Evolutionary conservation across 2,329 filamentous ascomycete genomes (phyloP), one percentile per base, ranked within the genome.

Genomic region (Podosphaera aphanis): DNA sequence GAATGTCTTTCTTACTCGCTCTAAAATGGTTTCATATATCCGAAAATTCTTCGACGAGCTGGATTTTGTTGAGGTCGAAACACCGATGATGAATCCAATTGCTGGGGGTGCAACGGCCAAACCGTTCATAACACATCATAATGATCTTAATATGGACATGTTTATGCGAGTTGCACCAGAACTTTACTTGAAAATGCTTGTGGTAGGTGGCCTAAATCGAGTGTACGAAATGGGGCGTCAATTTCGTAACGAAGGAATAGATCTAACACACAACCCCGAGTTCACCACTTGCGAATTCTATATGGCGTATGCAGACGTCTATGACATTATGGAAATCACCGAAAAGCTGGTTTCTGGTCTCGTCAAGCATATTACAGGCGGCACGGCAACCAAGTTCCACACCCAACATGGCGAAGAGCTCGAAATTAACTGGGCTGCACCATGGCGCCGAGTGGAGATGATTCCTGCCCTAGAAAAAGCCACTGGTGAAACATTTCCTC

Each of bases 261-360:
- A 93, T 61, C 68, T 90, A 44, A 98, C 90, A 6, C 90, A 98
- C 70, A 98, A 95, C 68, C 90, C 83, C 35, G 90, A 98, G 62
- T 98, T 98, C 68, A 98, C 90, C 38, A 93, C 84, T 21, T 83
- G 84, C 62, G 90, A 98, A 63, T 95, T 95, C 66, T 98, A 98
- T 65, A 78, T 82, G 73, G 88, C 90, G 2, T 95, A 85, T 54
- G 81, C 80, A 47, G 85, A 93, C 63, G 75, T 93, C 54, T 82
- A 92, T 62, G 90, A 95, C 59, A 68, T 94, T 49, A 84, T 93
- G 79, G 67, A 81, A 49, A 72, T 84, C 58, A 95, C 90, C 1
- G 90, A 98, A 63, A 86, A 94, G 60, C 78, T 98, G 25, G 80
- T 98, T 41, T 86, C 83, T 27, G 74, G 79, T 36, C 71, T 95